Percentiles rank a stretch among this genome's conserved stretches.
Evolutionary conservation across 805 yeast genomes (phyloP).

Genomic region (Millerozyma miso): DNA sequence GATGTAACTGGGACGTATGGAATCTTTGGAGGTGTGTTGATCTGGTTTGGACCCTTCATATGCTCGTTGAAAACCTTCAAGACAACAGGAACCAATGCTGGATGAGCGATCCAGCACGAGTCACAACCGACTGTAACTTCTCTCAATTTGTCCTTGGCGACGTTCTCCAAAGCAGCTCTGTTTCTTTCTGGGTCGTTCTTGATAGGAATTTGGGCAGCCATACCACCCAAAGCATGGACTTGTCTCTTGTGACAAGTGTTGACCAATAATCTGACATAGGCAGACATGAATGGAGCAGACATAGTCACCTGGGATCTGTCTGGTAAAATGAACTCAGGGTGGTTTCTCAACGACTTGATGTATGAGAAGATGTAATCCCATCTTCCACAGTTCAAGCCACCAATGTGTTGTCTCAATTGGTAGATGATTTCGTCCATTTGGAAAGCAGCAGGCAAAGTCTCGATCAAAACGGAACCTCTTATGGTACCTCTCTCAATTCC

Average conservation of each 20-base stretch:
- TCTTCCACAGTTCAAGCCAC: conserved; percentile 84
- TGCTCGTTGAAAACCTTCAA: conserved; percentile 66
- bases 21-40: conserved; percentile 46
- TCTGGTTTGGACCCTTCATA: conserved; percentile 83
- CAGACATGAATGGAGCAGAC: conserved; percentile 78
- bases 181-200: conserved; percentile 64
- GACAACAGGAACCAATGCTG: conserved; percentile 73
- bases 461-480: conserved; percentile 77
- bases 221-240: conserved; percentile 86
- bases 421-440: conserved; percentile 83
- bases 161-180: conserved; percentile 65
- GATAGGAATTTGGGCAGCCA: conserved; percentile 86
- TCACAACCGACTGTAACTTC: conserved; percentile 80
- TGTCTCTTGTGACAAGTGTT: conserved; percentile 72
- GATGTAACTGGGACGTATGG: conserved; percentile 56
- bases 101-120: conserved; percentile 89
- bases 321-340: conserved; percentile 65
- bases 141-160: conserved; percentile 68
- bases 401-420: conserved; percentile 70
- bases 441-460: conserved; percentile 81
- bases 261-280: conserved; percentile 70
- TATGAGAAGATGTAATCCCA: conserved; percentile 87
- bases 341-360: conserved; percentile 69
- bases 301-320: conserved; percentile 76
- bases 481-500: conserved; percentile 71